Evolutionary conservation across 805 yeast genomes (phyloP), one percentile per base, ranked within the genome.

Genomic region (Vanderwaltozyma yarrowii): DNA sequence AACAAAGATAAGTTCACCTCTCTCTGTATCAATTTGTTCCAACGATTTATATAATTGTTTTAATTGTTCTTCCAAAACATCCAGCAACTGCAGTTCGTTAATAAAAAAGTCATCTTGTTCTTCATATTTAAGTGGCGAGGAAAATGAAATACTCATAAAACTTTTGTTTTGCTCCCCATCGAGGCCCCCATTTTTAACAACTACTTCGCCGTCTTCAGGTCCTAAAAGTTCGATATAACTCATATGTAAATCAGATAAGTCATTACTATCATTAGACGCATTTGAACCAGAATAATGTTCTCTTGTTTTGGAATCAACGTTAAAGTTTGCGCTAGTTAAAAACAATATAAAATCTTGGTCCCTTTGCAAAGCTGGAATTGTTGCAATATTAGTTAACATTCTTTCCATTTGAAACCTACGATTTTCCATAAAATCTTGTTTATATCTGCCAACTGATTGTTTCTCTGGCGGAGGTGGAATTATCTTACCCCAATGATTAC

Each of bases 391-490:
- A 30, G 59, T 62, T 42, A 89, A 69, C 97, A 89, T 89, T 58
- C 88, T 92, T 41, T 82, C 94, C 36, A 41, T 35, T 14, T 37
- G 84, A 18, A 79, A 66, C 40, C 96, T 69, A 59, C 97, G 73
- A 45, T 76, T 76, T 58, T 92, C 96, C 36, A 92, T 77, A 50
- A 92, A 88, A 49, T 80, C 87, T 47, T 85, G 85, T 50, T 86
- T 86, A 61, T 92, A 87, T 44, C 96, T 71, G 4, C 97, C 96
- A 39, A 88, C 80, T 7, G 82, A 81, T 45, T 94, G 95, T 58
- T 92, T 94, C 42, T 84, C 92, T 0, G 96, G 86, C 4, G 96
- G 96, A 1, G 96, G 95, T 0, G 97, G 96, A 18, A 89, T 77
- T 27, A 89, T 79, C 41, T 71, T 68, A 1, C 97, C 97, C 14